Evolutionary conservation across 352 stramenopile species (phyloP).

Genomic region (Phytophthora cryptogea): DNA sequence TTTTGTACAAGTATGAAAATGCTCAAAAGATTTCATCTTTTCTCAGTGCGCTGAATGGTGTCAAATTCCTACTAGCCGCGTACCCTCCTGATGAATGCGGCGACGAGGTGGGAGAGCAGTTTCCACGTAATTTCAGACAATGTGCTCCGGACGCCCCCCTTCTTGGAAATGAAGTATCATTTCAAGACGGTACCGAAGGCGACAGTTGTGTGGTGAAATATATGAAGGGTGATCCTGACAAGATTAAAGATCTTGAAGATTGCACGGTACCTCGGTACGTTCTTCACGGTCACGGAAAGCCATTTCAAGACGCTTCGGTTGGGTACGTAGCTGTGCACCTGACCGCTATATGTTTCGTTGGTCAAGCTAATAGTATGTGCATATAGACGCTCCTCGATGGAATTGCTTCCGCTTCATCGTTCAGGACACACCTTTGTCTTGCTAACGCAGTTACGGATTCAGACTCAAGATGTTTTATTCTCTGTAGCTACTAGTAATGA

Average conservation of each 20-base stretch:
- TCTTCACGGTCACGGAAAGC: conserved; percentile 36
- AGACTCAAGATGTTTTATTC: conserved; percentile 49
- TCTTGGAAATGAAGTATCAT: conserved; percentile 29
- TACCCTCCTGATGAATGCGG: conserved; percentile 31
- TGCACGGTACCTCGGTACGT: conserved; percentile 61
- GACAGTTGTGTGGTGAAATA: conserved; percentile 36
- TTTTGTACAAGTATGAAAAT: conserved; percentile 71
- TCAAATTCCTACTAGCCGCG: conserved; percentile 58
- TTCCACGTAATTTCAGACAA: conserved; percentile 60
- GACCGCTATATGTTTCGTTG: background rate
- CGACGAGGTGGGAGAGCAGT: conserved; percentile 15
- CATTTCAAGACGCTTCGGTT: conserved; percentile 45
- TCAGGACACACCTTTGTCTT: conserved; percentile 10
- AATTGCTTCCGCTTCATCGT: conserved; percentile 21
- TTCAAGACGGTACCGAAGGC: conserved; percentile 18
- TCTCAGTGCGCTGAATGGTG: conserved; percentile 71
- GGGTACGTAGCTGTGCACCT: conserved; percentile 37
- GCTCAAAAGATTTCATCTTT: conserved; percentile 58
- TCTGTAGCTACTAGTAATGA: conserved; percentile 31
- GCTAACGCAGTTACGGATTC: conserved; percentile 38
- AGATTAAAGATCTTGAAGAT: conserved; percentile 53
- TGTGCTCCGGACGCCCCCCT: conserved; percentile 51
- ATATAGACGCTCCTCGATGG: conserved; percentile 25
- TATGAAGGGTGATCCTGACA: conserved; percentile 41
- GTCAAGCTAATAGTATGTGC: background rate